Evolutionary conservation across 2,329 filamentous ascomycete species (phyloP), one percentile per base, ranked within the genome.

Genomic region (Colletotrichum paranaense): DNA sequence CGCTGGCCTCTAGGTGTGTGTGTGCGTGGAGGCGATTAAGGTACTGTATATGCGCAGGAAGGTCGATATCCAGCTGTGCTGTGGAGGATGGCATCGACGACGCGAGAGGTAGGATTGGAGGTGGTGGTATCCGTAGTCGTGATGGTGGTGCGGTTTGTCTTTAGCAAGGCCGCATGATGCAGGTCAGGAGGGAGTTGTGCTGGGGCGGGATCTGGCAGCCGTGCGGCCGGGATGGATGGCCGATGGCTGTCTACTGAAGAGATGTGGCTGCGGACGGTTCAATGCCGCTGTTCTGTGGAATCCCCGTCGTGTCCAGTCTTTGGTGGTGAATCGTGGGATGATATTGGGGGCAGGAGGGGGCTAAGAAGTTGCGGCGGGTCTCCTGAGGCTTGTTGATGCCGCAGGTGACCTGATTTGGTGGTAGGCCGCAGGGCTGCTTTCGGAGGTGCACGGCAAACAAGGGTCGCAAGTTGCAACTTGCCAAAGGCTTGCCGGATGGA

Each of bases 161-260:
- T 66, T 26, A 65, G 60, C 62, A 67, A n/a, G 62, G 57, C 67
- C 67, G 62, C 68, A 74, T 74, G 49, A 68, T 63, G 72, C 62
- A 72, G 52, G 62, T 62, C 52, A 72, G 58, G n/a, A 72, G 57
- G 58, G 46, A 64, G 30, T 46, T 24, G 56, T 35, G 60, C 35
- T 69, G 32, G 42, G 65, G 52, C 24, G 66, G 58, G 32, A 68
- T 56, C 49, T 63, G 24, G 53, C 58, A 68, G 69, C 68, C 49
- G 65, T 68, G 65, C 59, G 53, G 53, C 42, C 38, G 55, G 12
- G 35, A 49, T 32, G 32, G 63, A 30, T 57, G 32, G 70, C 35
- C 49, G 30, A 65, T 28, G 53, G n/a, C 32, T 26, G 7, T 38
- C 8, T 42, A 26, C 16, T 22, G 6, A 30, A 26, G 16, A 14